phyloP scores from a whole-genome alignment of 768 basidiomycete genomes.

The Leccinellum albellum region DNA sequence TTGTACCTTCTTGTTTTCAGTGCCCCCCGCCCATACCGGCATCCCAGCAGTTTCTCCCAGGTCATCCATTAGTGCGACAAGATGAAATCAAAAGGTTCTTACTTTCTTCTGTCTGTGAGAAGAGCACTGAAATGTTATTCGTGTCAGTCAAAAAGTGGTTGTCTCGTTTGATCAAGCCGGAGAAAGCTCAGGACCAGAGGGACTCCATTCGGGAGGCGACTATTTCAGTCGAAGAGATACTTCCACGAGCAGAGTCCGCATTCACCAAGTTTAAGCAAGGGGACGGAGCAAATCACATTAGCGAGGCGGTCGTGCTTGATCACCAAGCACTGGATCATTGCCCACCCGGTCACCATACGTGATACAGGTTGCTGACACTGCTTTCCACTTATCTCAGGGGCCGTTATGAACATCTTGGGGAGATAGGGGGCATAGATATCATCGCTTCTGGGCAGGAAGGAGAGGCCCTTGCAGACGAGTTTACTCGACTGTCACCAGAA shows the following conservation, averaged over 20 bases:
- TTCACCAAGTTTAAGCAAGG: not conserved
- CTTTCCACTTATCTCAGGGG: not conserved
- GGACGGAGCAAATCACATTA: not conserved
- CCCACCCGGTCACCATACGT: not conserved
- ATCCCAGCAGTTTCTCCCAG: not conserved
- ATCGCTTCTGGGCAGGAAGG: too few relatives aligned
- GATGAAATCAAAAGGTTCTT: not conserved
- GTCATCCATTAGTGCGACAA: not conserved
- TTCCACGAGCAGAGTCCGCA: not conserved
- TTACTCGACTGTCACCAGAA: too few relatives aligned
- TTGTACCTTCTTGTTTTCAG: not conserved
- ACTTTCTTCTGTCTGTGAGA: not conserved
- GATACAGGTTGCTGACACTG: not conserved
- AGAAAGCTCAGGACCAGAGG: not conserved
- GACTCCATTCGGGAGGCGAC: not conserved
- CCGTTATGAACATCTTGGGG: not conserved
- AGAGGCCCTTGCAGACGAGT: too few relatives aligned
- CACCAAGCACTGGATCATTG: not conserved
- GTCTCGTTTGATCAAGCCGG: not conserved
- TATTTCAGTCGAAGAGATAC: not conserved
- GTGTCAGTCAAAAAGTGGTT: not conserved
- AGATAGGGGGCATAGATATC: not conserved
- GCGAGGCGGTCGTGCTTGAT: conserved; percentile 1
- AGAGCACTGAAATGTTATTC: not conserved
- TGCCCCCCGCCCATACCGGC: not conserved